Base-by-base conservation (phyloP, 2,329 filamentous ascomycete genomes). In the Alternaria sp. region DNA sequence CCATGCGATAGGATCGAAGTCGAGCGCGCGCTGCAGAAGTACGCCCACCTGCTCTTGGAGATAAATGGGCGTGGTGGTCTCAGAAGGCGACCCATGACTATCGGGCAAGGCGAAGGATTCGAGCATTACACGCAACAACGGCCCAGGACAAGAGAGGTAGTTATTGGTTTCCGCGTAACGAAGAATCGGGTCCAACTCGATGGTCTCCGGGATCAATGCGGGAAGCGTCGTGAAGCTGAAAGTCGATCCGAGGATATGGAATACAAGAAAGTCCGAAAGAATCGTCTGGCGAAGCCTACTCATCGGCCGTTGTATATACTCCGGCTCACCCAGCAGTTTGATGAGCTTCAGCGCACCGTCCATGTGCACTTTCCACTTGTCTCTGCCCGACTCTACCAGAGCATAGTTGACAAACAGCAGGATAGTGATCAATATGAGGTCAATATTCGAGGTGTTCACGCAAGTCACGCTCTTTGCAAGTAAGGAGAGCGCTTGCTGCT, bases 361-460 rank as follows among this genome's bases (percentile, higher is more conserved):
- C 52, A 85, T 79, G 62, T 86, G 84, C 32, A 83, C 80, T 66
- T 81, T 85, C 84, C 84, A 86, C 32, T 83, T 81, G 11, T 83
- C 83, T 52, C 79, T 81, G 13, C 84, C 84, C 1, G 84, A 86
- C 64, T 85, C 83, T 6, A 86, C 79, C 6, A 85, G 75, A 58
- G 85, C 84, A 62, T 85, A 81, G 19, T 85, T 81, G 59, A 85
- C 82, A 60, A 86, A 82, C 6, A 86, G 75, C 19, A 86, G 76
- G 25, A 85, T 83, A 0, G 82, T 80, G 15, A 82, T 82, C 51
- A 86, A 62, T 28, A 82, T 77, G 17, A 85, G 73, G 47, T 85
- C 82, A 43, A 79, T 74, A 50, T 79, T 79, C 0, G 67, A 64
- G 8, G 68, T 57, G 26, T 74, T 71, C 12, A 80, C 74, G 8